phyloP scores from a whole-genome alignment of 495 filamentous ascomycete species.

The Podospora comata region DNA sequence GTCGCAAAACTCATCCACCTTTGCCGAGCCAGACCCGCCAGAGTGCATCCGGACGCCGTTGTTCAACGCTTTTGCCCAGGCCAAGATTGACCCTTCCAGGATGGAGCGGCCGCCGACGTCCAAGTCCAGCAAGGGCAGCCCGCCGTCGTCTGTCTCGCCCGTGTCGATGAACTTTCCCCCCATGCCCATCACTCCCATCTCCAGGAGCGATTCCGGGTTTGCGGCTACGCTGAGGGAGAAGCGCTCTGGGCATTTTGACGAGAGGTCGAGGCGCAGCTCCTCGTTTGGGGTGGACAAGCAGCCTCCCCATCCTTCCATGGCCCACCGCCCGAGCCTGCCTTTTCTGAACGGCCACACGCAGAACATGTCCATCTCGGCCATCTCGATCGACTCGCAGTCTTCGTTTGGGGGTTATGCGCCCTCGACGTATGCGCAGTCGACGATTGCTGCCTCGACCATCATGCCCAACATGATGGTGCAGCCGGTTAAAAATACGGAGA shows the following conservation, averaged over 20 bases:
- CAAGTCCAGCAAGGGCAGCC: conserved; percentile 71
- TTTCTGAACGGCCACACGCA: conserved; percentile 75
- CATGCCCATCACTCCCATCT: conserved; percentile 67
- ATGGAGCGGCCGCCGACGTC: conserved; percentile 76
- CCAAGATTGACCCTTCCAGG: conserved; percentile 61
- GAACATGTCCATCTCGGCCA: conserved; percentile 78
- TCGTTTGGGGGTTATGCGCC: conserved; percentile 82
- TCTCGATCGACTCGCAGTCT: conserved; percentile 69
- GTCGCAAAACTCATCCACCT: conserved; percentile 80
- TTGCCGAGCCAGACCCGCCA: conserved; percentile 63
- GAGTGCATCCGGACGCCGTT: conserved; percentile 49
- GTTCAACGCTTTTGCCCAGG: conserved; percentile 87
- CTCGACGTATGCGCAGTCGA: conserved; percentile 93
- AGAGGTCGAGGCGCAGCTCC: conserved; percentile 77
- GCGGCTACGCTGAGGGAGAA: conserved; percentile 86
- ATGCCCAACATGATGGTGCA: conserved; percentile 88
- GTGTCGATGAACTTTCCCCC: conserved; percentile 75
- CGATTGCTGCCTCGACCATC: conserved; percentile 95
- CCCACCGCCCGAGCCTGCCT: conserved; percentile 75
- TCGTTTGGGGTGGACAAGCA: conserved; percentile 80
- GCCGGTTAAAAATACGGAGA: conserved; percentile 81
- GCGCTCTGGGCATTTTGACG: conserved; percentile 91
- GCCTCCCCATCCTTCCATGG: conserved; percentile 43
- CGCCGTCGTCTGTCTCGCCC: conserved; percentile 83
- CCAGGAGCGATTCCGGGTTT: conserved; percentile 87